phyloP scores from a whole-genome alignment of 139 green algal genomes.

The Chlorella sorokiniana region DNA sequence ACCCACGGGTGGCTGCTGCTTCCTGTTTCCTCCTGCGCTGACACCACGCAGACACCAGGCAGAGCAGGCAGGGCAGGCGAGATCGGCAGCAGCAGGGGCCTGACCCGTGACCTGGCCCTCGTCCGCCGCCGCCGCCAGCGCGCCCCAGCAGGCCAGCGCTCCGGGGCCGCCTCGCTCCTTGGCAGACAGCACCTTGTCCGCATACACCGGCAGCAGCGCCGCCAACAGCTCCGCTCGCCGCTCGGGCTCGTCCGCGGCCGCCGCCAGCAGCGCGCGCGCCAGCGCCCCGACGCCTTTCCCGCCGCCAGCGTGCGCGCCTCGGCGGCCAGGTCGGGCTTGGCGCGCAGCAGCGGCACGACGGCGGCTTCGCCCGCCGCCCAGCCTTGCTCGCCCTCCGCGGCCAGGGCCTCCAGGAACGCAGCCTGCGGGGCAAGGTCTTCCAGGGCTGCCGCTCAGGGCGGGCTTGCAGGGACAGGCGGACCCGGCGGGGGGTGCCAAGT shows the following conservation, averaged over 20 bases:
- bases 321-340: constrained; percentile 24
- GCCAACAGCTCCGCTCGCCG: constrained; percentile 8
- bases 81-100: not conserved
- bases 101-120: constrained; percentile 53
- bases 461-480: not conserved
- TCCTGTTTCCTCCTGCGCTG: no score
- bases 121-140: constrained; percentile 52
- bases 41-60: not conserved
- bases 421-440: not conserved
- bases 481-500: no score
- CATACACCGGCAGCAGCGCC: constrained; percentile 42
- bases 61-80: not conserved
- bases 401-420: not conserved
- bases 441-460: not conserved
- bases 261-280: constrained; percentile 8
- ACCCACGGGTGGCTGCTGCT: no score
- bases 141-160: constrained; percentile 43
- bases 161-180: constrained; percentile 29
- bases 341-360: constrained; percentile 29
- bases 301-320: not conserved
- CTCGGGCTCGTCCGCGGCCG: not conserved
- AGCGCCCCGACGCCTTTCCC: constrained; percentile 20
- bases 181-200: constrained; percentile 47
- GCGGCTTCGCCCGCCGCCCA: not conserved
- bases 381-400: not conserved